Conservation (phyloP, 768 basidiomycete species). For the Fibroporia radiculosa region DNA sequence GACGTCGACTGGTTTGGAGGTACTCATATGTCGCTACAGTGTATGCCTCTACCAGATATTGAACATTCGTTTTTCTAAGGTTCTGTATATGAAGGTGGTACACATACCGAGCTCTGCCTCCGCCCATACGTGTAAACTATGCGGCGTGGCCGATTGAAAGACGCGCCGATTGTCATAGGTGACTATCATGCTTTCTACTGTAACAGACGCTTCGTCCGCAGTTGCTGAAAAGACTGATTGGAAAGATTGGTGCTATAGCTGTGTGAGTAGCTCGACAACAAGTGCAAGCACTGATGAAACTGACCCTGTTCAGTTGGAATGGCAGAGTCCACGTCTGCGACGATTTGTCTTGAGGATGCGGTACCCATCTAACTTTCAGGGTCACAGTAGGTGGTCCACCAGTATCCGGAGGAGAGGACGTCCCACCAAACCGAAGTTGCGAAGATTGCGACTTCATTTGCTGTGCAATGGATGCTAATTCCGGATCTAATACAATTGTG, state of each 20-base stretch:
- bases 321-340: constrained; percentile 35
- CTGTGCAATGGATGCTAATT: constrained; percentile 51
- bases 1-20: constrained; percentile 34
- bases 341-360: constrained; percentile 47
- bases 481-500: constrained; percentile 47
- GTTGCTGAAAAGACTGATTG: constrained; percentile 54
- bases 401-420: constrained; percentile 16
- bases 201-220: constrained; percentile 53
- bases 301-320: constrained; percentile 54
- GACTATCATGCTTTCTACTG: constrained; percentile 46
- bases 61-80: constrained; percentile 1
- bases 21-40: constrained; percentile 58
- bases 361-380: constrained; percentile 55
- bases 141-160: constrained; percentile 63
- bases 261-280: neutral
- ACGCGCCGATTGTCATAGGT: constrained; percentile 55
- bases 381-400: constrained; percentile 33
- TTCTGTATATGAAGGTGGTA: neutral
- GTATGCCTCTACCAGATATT: constrained; percentile 47
- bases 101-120: constrained; percentile 54
- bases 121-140: constrained; percentile 57
- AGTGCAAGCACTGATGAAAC: constrained; percentile 12
- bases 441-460: constrained; percentile 26
- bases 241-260: constrained; percentile 54
- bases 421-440: constrained; percentile 16